Evolutionary conservation across 345 rosid species (phyloP), one percentile per base, ranked within the genome.

Genomic region (Eucalyptus camaldulensis): DNA sequence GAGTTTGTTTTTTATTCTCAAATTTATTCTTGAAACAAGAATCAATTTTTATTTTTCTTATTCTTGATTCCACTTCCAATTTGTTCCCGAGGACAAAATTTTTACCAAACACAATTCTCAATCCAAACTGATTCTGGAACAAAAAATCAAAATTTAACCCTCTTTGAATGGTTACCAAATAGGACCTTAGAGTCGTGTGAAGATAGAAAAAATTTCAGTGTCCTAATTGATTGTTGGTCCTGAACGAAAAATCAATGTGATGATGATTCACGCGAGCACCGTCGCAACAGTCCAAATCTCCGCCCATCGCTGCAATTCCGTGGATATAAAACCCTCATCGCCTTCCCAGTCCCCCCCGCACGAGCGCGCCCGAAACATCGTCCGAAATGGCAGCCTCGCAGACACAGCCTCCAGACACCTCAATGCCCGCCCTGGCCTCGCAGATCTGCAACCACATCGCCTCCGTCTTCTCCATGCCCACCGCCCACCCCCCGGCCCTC

Each of bases 371-470:
- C 21, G 15, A 85, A 65, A 50, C 72, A 25, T 49, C 9, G 21
- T 87, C 31, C 45, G 5, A n/a, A 47, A 65, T 76, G 85, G 85
- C 85, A 10, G 85, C 85, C 67, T 45, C 81, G 9, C 43, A 17
- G 45, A 4, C 85, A 11, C 22, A 27, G 69, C 60, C 86, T 25
- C 87, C 67, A 83, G 69, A 40, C 44, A 13, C 89, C 15, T 50
- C 92, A 10, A 62, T 86, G 89, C 90, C 89, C 72, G 86, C 86
- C 24, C 89, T 96, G 80, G 95, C 98, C 33, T 90, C 96, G 7
- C 91, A 91, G 92, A 95, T 96, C 80, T 95, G 98, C 94, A 49
- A 65, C 88, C 94, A 95, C 11, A 92, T 97, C 89, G 94, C 97
- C 60, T 91, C 96, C 76, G 88, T 96, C 93, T 96, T 96, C 95